phyloP scores from a whole-genome alignment of 805 yeast species.

The Pichia heedii region DNA sequence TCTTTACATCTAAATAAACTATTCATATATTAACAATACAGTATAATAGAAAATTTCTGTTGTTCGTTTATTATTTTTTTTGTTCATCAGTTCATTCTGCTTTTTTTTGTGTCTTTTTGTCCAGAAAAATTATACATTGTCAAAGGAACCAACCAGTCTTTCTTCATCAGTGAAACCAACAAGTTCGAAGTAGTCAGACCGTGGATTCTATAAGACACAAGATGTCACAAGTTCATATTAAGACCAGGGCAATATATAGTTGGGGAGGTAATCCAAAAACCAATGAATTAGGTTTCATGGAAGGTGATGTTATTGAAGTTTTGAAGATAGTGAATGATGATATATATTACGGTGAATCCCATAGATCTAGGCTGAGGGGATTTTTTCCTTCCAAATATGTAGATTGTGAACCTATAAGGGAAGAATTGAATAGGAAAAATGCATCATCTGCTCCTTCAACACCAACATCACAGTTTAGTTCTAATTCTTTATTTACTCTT shows the following conservation, averaged over 20 bases:
- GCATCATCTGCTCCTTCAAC: neutral
- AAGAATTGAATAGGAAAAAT: neutral
- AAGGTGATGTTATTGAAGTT: conserved; percentile 87
- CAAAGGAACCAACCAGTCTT: no score
- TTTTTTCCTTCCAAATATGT: conserved; percentile 85
- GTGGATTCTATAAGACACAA: no score
- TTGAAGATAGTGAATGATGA: conserved; percentile 69
- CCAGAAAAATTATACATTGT: neutral
- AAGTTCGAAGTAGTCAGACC: no score
- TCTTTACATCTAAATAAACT: no score
- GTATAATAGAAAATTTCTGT: no score
- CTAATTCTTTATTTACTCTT: conserved; percentile 3
- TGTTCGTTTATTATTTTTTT: no score
- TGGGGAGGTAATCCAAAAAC: conserved; percentile 91
- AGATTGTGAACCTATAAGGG: conserved; percentile 48
- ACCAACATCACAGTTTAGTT: neutral
- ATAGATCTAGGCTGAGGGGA: conserved; percentile 76
- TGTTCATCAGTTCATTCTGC: no score
- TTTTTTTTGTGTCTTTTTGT: neutral
- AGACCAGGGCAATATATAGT: conserved; percentile 59
- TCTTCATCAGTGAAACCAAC: no score
- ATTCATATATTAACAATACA: no score
- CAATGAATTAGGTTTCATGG: conserved; percentile 79
- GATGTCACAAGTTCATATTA: conserved; percentile 11
- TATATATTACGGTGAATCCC: conserved; percentile 83